Evolutionary conservation across 2,329 filamentous ascomycete genomes (phyloP), one percentile per base, ranked within the genome.

Genomic region (Pezicula radicicola): DNA sequence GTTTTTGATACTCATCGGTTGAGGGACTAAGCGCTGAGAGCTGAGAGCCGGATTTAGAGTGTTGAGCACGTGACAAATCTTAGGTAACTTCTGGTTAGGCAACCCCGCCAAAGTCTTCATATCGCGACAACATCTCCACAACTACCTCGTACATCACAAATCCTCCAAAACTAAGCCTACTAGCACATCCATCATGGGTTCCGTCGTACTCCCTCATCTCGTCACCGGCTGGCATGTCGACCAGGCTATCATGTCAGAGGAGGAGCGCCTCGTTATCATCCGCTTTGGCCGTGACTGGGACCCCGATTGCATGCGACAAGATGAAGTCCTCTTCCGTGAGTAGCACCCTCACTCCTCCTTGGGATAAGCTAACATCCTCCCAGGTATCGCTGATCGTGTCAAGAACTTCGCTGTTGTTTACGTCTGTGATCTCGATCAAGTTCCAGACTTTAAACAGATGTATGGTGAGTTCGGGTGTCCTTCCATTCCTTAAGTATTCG

Each of bases 141-240:
- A 33, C 9, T 12, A 10, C 12, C 3, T 10, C 30, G 12, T 25
- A 13, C 30, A 33, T 5, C 30, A 33, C 9, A 33, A 33, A 33
- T 33, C 30, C 12, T 33, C 30, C 3, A 1, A 33, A 10, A 33
- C 9, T 3, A 33, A 33, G 7, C 30, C 30, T 10, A 10, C 30
- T 12, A 10, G 30, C 30, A 33, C 30, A 33, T 33, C 15, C 42
- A 30, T 30, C 44, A 67, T 67, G 65, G 91, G 91, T 63, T 96
- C 91, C 64, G 89, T 97, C 57, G 89, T 96, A 46, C 84, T 99
- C 49, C 93, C 93, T 43, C 93, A 97, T 72, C 81, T 99, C 44
- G 83, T 83, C 62, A 92, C 89, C 40, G 94, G 90, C 70, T 99
- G 93, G 94, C 94, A 99, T 72, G 94, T 99, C 66, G 94, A 97